A percentile compares a stretch with the other conserved stretches of the same genome.
Evolutionary conservation across 129 eudicot species (phyloP).

Genomic region (Helianthus annuus): DNA sequence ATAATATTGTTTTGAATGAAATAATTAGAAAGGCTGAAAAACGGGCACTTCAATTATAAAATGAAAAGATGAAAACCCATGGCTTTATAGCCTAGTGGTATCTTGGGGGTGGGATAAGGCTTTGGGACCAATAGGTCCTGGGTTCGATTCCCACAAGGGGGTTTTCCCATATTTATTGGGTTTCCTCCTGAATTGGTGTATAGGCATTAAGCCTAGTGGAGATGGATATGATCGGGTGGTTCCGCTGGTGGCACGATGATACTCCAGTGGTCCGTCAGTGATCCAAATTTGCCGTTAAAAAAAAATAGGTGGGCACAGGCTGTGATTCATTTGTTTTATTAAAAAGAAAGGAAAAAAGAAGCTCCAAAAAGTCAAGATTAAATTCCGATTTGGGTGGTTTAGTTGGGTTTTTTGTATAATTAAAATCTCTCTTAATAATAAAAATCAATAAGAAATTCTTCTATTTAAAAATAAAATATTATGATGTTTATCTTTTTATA

Average conservation of each 20-base stretch:
- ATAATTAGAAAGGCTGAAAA: slow-evolving; percentile 32
- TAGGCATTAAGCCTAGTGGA: too few relatives aligned
- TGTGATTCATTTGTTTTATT: slow-evolving; percentile 26
- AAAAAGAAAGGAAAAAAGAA: slow-evolving; percentile 8
- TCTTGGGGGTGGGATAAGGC: too few relatives aligned
- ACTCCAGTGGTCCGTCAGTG: too few relatives aligned
- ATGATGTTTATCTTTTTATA: background rate
- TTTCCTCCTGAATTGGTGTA: too few relatives aligned
- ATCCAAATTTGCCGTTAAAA: too few relatives aligned
- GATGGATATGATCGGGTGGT: too few relatives aligned
- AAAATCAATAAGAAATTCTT: background rate
- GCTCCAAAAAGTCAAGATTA: slow-evolving; percentile 25
- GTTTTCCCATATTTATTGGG: too few relatives aligned
- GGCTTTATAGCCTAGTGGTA: too few relatives aligned
- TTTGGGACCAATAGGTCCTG: too few relatives aligned
- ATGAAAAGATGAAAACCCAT: slow-evolving; percentile 5
- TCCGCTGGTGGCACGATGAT: too few relatives aligned
- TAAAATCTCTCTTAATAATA: background rate
- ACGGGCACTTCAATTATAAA: slow-evolving; percentile 29
- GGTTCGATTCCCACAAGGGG: too few relatives aligned
- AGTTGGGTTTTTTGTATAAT: background rate
- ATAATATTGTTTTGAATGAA: slow-evolving; percentile 22
- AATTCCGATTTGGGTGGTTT: slow-evolving; percentile 15
- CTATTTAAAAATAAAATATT: background rate
- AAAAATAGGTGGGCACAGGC: slow-evolving; percentile 31